A percentile compares a stretch with the other conserved stretches of the same genome.
phyloP scores from a whole-genome alignment of 2,329 filamentous ascomycete species.

The Coleophoma cylindrospora region DNA sequence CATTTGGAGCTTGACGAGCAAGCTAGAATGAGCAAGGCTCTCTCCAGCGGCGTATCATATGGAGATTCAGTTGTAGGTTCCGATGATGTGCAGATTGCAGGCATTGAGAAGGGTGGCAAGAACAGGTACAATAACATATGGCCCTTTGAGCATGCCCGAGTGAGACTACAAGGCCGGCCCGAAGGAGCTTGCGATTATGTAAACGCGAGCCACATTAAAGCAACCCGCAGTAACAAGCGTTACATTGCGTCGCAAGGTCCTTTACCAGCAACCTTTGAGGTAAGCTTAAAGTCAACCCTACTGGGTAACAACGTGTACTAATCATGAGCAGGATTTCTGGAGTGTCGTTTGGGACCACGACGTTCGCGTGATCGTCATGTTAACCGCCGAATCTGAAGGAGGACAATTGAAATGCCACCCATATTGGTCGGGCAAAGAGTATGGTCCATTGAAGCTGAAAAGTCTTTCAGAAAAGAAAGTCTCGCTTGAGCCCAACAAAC shows the following conservation, averaged over 20 bases:
- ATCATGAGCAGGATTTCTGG: constrained; percentile 77
- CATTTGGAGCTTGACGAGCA: constrained; percentile 81
- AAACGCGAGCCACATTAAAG: constrained; percentile 84
- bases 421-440: constrained; percentile 81
- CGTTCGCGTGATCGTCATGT: constrained; percentile 89
- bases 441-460: constrained; percentile 72
- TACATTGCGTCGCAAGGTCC: constrained; percentile 97
- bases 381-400: constrained; percentile 90
- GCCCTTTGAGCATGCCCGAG: constrained; percentile 89
- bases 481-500: constrained; percentile 58
- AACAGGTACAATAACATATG: constrained; percentile 98
- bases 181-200: constrained; percentile 82
- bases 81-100: constrained; percentile 66
- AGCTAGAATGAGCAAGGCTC: constrained; percentile 83
- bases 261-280: constrained; percentile 84
- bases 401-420: constrained; percentile 92
- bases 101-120: constrained; percentile 90
- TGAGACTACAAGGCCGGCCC: constrained; percentile 66
- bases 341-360: constrained; percentile 96
- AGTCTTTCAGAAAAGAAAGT: constrained; percentile 77
- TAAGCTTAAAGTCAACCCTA: constrained; percentile 37
- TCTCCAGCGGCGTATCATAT: constrained; percentile 56
- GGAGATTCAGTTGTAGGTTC: constrained; percentile 32
- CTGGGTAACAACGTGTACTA: constrained; percentile 4
- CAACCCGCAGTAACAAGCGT: constrained; percentile 76